Evolutionary conservation across 129 eudicot genomes (phyloP).

Genomic region (Calendula officinalis): DNA sequence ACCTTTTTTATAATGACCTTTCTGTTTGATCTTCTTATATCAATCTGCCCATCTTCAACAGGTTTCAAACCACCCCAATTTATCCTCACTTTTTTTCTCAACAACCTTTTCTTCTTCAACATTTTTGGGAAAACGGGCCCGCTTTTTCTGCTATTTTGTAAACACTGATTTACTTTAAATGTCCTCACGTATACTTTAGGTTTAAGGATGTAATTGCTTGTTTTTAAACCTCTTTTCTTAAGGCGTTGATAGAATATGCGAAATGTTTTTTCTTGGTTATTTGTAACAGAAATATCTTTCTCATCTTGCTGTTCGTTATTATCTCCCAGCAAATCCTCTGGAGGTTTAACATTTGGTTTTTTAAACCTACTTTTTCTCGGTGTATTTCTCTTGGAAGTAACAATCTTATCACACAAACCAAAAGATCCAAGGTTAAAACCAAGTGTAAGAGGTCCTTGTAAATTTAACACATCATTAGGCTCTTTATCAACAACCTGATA

Average conservation of each 20-base stretch:
- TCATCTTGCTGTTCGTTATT: background rate
- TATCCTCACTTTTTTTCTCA: slow-evolving; percentile 23
- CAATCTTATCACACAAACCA: slow-evolving; percentile 4
- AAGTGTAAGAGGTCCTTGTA: background rate
- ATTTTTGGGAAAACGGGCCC: slow-evolving; percentile 38
- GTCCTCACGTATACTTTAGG: slow-evolving; percentile 32
- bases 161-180: slow-evolving; percentile 31
- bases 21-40: slow-evolving; percentile 13
- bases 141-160: slow-evolving; percentile 27
- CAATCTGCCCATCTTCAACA: slow-evolving; percentile 9
- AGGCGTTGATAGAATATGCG: slow-evolving; percentile 25
- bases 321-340: slow-evolving; percentile 15
- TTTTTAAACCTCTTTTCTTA: slow-evolving; percentile 11
- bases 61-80: slow-evolving; percentile 3
- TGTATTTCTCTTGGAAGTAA: slow-evolving; percentile 37
- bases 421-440: background rate
- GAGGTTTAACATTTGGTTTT: slow-evolving; percentile 13
- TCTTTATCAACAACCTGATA: slow-evolving; percentile 1
- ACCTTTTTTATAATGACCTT: background rate
- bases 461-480: background rate
- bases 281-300: background rate
- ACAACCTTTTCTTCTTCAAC: slow-evolving; percentile 35
- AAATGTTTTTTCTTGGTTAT: slow-evolving; percentile 9
- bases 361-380: slow-evolving; percentile 22
- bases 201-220: slow-evolving; percentile 1